These are phyloP conservation scores for Leccinum aurantiacum DNA, from an alignment of 768 basidiomycete species.

Conservation along the genomic window DNA sequence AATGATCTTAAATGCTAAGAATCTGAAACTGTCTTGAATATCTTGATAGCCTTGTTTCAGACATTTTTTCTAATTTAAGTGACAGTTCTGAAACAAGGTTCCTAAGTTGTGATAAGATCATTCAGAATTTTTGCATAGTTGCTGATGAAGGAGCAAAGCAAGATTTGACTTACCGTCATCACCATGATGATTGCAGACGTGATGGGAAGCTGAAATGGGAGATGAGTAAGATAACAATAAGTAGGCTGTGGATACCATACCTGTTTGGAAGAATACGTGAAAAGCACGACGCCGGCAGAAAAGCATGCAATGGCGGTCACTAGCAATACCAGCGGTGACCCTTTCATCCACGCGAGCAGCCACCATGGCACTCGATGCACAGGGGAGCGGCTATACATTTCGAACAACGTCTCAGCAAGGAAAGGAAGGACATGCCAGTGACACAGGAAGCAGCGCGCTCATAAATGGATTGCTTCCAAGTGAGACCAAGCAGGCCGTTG, in stretches of 20 bases:
- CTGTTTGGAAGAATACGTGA: slow-evolving; percentile 71
- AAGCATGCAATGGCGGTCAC: slow-evolving; percentile 82
- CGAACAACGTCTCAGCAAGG: slow-evolving; percentile 1
- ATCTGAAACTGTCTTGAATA: too few relatives aligned
- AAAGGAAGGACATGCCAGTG: not conserved
- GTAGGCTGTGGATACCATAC: slow-evolving; percentile 34
- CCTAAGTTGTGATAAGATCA: too few relatives aligned
- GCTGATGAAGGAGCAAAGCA: not conserved
- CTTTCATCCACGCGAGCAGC: slow-evolving; percentile 76
- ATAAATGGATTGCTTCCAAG: slow-evolving; percentile 59
- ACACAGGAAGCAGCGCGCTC: slow-evolving; percentile 15
- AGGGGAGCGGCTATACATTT: slow-evolving; percentile 42
- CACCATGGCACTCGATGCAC: slow-evolving; percentile 55
- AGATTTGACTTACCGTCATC: slow-evolving; percentile 45
- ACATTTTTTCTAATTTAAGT: too few relatives aligned
- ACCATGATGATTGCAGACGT: slow-evolving; percentile 73
- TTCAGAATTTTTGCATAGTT: too few relatives aligned
- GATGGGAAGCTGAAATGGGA: slow-evolving; percentile 43
- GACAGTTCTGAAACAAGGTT: too few relatives aligned
- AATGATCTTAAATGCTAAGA: too few relatives aligned
- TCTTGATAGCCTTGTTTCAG: too few relatives aligned
- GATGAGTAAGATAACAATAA: not conserved
- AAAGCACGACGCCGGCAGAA: slow-evolving; percentile 72
- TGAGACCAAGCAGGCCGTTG: slow-evolving; percentile 49
- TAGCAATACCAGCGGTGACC: slow-evolving; percentile 78